Evolutionary conservation across 441 rosid genomes (phyloP), one percentile per base, ranked within the genome.

Genomic region (Adansonia gregorii): DNA sequence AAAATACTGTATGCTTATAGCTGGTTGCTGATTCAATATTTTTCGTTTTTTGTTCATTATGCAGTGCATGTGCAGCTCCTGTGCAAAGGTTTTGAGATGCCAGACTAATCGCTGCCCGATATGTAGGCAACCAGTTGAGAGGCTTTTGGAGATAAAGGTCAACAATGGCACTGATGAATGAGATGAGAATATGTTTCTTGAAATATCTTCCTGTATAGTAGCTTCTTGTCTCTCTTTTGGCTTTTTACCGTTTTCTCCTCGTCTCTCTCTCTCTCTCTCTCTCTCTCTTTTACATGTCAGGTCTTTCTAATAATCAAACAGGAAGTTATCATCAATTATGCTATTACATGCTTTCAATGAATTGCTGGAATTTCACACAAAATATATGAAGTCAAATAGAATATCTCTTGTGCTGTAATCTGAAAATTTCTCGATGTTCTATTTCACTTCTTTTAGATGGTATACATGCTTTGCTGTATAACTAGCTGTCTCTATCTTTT

Each of bases 61-160:
- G 87, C 90, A 95, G 99, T 95, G 99, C 80, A 92, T 95, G 99
- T 95, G 99, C 79, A 92, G 95, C 19, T 92, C 91, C 31, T 95
- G 99, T 35, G 99, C 99, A 6, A 92, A 95, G 87, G 97, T 94
- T 60, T 82, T 95, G 86, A 86, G 97, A 90, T 90, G 89, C 77
- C 97, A 94, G 79, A 89, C 97, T 1, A 87, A 88, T 60, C 88
- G 94, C 6, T 95, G 99, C 83, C 99, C 99, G 2, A 94, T 95
- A 52, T 95, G 99, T 80, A 83, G 99, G 74, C 98, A 94, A 74
- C 98, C 97, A 3, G 95, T 95, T 0, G 97, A 95, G 83, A 86
- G 99, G 84, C 97, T 94, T 76, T 83, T 94, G 86, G 98, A 94
- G 88, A 92, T 95, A 58, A 93, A 89, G 83, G 93, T 95, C 72